These are phyloP conservation scores for Warburgia ugandensis DNA, from an alignment of 164 flowering plant species.

Conservation along the genomic window DNA sequence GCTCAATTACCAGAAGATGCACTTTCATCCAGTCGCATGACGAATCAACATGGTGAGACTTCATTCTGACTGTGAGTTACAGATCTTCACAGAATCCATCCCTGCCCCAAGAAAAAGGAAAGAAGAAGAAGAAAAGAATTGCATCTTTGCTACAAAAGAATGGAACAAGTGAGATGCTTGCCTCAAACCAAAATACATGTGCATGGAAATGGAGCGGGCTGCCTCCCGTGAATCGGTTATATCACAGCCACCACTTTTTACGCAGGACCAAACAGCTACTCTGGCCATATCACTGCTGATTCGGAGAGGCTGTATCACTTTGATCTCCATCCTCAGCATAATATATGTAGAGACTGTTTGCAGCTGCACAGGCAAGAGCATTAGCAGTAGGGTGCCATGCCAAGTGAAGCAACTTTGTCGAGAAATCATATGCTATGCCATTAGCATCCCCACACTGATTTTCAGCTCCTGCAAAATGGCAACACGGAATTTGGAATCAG, in stretches of 20 bases:
- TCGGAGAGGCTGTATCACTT: constrained; percentile 4
- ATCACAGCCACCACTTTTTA: constrained; percentile 2
- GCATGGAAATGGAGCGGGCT: constrained; percentile 4
- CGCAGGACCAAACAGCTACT: neutral
- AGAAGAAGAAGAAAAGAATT: constrained; percentile 10
- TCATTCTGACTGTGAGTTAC: neutral
- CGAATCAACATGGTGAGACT: neutral
- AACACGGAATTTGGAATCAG: too few species aligned
- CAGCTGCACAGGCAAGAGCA: constrained; percentile 97
- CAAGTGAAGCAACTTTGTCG: constrained; percentile 89
- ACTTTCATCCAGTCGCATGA: neutral
- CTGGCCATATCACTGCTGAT: neutral
- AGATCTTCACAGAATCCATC: neutral
- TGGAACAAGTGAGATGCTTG: constrained; percentile 12
- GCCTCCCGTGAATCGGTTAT: constrained; percentile 3
- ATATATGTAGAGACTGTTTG: constrained; percentile 97
- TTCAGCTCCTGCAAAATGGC: constrained; percentile 49
- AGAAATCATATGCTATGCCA: constrained; percentile 82
- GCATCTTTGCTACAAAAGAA: constrained; percentile 11
- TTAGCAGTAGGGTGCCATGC: constrained; percentile 98
- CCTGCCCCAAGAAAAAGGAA: too few species aligned
- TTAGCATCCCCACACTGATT: constrained; percentile 69
- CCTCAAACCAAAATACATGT: constrained; percentile 13
- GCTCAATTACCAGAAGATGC: neutral
- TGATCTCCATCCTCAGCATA: constrained; percentile 49